Percentiles rank a stretch among this genome's conserved stretches.
phyloP scores from a whole-genome alignment of 371 early-diverging fungal genomes.

The Mucor piriformis region DNA sequence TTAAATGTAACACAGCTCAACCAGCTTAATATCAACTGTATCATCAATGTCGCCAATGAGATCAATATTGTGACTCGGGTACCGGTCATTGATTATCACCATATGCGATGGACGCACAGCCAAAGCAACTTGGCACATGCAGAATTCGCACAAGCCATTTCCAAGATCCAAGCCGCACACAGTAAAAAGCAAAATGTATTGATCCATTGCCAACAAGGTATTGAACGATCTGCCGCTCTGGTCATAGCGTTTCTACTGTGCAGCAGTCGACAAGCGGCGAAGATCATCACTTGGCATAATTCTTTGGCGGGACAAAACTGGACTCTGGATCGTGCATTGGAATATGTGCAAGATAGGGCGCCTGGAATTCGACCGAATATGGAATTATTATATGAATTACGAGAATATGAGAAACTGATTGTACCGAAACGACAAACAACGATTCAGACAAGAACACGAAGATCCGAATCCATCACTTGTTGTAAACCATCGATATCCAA shows the following conservation, averaged over 20 bases:
- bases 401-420: constrained; percentile 29
- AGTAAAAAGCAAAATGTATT: constrained; percentile 14
- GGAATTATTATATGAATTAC: constrained; percentile 37
- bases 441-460: constrained; percentile 2
- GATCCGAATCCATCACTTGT: constrained; percentile 7
- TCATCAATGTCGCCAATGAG: constrained; percentile 80
- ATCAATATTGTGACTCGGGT: constrained; percentile 30
- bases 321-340: constrained; percentile 25
- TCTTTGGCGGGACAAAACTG: constrained; percentile 11
- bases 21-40: constrained; percentile 49
- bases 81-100: constrained; percentile 27
- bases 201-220: constrained; percentile 35
- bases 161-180: constrained; percentile 21
- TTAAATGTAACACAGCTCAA: constrained; percentile 38
- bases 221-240: constrained; percentile 39
- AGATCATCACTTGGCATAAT: not conserved
- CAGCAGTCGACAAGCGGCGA: constrained; percentile 10
- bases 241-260: constrained; percentile 34
- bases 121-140: constrained; percentile 27
- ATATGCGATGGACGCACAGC: constrained; percentile 37
- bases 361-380: constrained; percentile 39
- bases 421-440: not conserved
- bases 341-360: constrained; percentile 32
- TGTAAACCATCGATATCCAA: not conserved
- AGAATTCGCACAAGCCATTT: constrained; percentile 33